Evolutionary conservation across 2,329 filamentous ascomycete species (phyloP).

Genomic region (Macroventuria anomochaeta): DNA sequence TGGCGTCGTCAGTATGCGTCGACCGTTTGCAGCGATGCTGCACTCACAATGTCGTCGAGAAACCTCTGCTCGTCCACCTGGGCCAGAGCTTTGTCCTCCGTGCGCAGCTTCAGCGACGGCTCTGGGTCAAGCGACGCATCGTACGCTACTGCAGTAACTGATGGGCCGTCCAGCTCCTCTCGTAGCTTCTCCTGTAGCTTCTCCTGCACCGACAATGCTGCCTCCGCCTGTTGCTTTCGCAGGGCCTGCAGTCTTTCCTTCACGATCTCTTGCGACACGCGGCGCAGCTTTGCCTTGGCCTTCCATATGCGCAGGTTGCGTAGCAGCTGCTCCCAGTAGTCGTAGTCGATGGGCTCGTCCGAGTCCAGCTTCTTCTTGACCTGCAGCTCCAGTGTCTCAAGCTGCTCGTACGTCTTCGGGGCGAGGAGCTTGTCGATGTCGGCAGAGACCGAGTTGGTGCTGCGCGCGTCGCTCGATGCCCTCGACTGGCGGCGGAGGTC

Average conservation of each 20-base stretch:
- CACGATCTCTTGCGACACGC: conserved; percentile 77
- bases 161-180: too few relatives aligned
- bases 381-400: conserved; percentile 86
- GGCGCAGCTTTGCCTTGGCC: conserved; percentile 81
- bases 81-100: conserved; percentile 68
- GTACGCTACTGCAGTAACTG: conserved; percentile 33
- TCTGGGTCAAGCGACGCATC: conserved; percentile 66
- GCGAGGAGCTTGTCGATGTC: conserved; percentile 88
- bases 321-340: conserved; percentile 96
- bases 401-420: conserved; percentile 83
- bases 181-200: conserved; percentile 59
- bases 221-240: conserved; percentile 70
- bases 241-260: conserved; percentile 71
- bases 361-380: conserved; percentile 85
- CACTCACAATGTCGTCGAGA: conserved; percentile 60
- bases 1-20: conserved; percentile 26
- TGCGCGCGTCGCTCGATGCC: conserved; percentile 71
- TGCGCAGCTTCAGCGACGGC: conserved; percentile 67
- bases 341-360: conserved; percentile 90
- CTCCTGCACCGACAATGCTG: conserved; percentile 63
- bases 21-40: background rate
- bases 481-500: conserved; percentile 73
- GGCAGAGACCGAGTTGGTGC: conserved; percentile 79
- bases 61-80: conserved; percentile 66
- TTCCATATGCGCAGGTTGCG: conserved; percentile 88